These are phyloP conservation scores for Cryptococcus sp. DNA, from an alignment of 1,284 basidiomycete genomes.

Conservation along the genomic window DNA sequence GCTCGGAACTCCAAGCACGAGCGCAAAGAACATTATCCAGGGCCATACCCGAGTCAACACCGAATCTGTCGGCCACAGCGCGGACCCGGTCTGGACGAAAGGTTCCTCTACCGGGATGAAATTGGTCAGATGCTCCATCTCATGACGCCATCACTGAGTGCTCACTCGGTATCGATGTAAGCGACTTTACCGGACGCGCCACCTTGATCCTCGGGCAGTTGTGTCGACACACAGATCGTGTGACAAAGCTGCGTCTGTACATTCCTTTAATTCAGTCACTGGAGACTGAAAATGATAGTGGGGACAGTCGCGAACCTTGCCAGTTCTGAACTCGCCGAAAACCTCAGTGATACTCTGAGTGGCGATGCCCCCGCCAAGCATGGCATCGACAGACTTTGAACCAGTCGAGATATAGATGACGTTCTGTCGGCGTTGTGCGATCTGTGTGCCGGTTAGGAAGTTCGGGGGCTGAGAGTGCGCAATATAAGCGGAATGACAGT, in stretches of 20 bases:
- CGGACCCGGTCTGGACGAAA: conserved; percentile 89
- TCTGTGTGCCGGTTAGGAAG: conserved; percentile 84
- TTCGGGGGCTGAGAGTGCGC: conserved; percentile 68
- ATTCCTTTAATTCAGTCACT: not conserved
- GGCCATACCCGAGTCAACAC: conserved; percentile 81
- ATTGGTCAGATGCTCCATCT: not conserved
- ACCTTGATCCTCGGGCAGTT: conserved; percentile 83
- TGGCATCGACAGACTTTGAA: conserved; percentile 83
- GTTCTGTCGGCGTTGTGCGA: conserved; percentile 77
- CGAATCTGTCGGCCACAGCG: conserved; percentile 85
- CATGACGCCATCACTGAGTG: not conserved
- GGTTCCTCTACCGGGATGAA: conserved; percentile 62
- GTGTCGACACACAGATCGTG: conserved; percentile 84
- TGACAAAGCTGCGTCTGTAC: conserved; percentile 86
- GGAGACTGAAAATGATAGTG: conserved; percentile 59
- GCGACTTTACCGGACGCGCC: conserved; percentile 90
- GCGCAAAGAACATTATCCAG: conserved; percentile 61
- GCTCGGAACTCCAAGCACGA: conserved; percentile 50
- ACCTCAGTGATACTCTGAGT: conserved; percentile 84
- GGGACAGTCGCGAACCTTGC: conserved; percentile 68
- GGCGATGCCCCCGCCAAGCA: conserved; percentile 81
- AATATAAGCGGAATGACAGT: conserved; percentile 1
- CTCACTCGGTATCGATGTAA: conserved; percentile 85
- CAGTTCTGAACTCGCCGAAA: conserved; percentile 56
- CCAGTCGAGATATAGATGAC: conserved; percentile 82